A percentile compares a stretch with the other conserved stretches of the same genome.
phyloP scores from a whole-genome alignment of 139 green algal species.

The Eudorina sp. region DNA sequence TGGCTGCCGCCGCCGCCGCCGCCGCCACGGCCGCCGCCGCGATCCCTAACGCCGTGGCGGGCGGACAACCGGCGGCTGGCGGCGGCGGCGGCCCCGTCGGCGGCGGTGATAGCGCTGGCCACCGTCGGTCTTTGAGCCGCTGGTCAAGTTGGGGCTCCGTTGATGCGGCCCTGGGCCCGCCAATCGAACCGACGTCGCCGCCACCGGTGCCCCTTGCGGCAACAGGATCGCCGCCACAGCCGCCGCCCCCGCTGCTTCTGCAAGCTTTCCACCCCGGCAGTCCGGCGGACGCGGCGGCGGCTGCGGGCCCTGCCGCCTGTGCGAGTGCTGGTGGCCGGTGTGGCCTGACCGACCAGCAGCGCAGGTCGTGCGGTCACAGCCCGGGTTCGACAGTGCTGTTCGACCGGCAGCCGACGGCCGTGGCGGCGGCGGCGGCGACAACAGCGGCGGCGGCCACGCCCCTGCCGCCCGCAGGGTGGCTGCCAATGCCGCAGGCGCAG shows the following conservation, averaged over 20 bases:
- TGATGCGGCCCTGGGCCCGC: neutral
- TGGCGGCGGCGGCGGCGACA: neutral
- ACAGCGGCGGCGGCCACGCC: neutral
- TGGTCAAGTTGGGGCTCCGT: slow-evolving; percentile 17
- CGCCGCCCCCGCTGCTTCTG: neutral
- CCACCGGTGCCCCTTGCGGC: neutral
- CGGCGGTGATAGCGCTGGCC: neutral
- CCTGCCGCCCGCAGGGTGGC: neutral
- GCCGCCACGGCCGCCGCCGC: neutral
- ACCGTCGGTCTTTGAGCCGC: neutral
- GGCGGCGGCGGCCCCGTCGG: neutral
- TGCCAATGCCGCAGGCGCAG: too few relatives aligned
- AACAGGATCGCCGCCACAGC: neutral
- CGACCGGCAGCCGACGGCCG: too few relatives aligned
- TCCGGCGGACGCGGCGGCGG: neutral
- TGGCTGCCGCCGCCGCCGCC: neutral
- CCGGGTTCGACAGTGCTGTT: too few relatives aligned
- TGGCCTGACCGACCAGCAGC: too few relatives aligned
- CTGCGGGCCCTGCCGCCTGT: neutral
- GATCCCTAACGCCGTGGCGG: too few relatives aligned
- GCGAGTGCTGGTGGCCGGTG: neutral
- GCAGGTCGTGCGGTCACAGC: too few relatives aligned
- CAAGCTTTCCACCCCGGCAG: too few relatives aligned
- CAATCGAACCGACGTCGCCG: too few relatives aligned
- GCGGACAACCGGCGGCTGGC: too few relatives aligned